Evolutionary conservation across 2,329 filamentous ascomycete species (phyloP), one percentile per base, ranked within the genome.

Genomic region (Plenodomus lindquistii): DNA sequence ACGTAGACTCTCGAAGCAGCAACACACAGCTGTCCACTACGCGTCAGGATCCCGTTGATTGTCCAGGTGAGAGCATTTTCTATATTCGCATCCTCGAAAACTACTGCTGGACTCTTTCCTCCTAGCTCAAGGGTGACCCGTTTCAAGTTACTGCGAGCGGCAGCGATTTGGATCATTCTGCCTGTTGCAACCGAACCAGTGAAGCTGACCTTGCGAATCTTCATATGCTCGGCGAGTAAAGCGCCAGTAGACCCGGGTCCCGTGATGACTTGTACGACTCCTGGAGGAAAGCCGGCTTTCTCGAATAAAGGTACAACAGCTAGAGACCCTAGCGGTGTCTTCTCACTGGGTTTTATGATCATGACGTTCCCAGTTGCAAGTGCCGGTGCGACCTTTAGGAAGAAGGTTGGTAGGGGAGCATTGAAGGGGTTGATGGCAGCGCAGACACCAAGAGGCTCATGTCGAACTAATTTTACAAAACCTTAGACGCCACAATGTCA

Each of bases 41-140:
- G 71, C 24, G 62, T 63, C 2, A 66, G 69, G 54, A 73, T 72
- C 21, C 62, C 68, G 35, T 69, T 69, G 6, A 62, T 60, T 10
- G 59, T 66, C 68, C 67, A 70, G 1, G 52, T 59, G 1, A 73
- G 66, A 0, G 73, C 73, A 17, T 77, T 74, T 4, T 77, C 73
- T 9, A 78, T 59, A 53, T 77, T 69, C n/a, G 59, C 63, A 53
- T 78, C 76, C 22, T 76, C 73, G 46, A 78, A 78, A 4, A 78
- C 66, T 4, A 78, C 62, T 1, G 70, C 70, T 0, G 76, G 75
- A 9, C 65, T 71, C 54, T 78, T 78, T 15, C 76, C 76, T 15
- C 75, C 75, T 1, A 76, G 64, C 50, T 77, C 75, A 10, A 77
- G 69, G 0, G 72, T 75, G 4, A 77, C 70, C 16, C 69, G 63